These are phyloP conservation scores for Boeremia lycopersici DNA, from an alignment of 2,329 filamentous ascomycete species.

Conservation along the genomic window DNA sequence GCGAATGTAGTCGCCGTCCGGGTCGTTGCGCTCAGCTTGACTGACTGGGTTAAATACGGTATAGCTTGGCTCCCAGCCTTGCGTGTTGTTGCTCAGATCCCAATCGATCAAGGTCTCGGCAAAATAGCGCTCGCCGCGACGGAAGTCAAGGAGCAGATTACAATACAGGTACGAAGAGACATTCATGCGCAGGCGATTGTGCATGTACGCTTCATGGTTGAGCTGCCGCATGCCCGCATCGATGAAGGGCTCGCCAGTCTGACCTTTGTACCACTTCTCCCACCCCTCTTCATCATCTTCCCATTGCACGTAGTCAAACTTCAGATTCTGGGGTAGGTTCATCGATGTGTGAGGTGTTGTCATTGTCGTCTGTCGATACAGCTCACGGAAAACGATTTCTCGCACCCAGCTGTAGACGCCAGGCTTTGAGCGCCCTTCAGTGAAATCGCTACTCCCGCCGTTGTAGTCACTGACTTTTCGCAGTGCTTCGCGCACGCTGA, in stretches of 20 bases:
- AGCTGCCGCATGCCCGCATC: constrained; percentile 60
- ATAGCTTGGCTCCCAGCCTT: constrained; percentile 59
- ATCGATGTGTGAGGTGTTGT: constrained; percentile 56
- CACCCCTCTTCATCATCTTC: constrained; percentile 58
- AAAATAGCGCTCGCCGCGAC: constrained; percentile 58
- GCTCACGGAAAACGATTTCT: constrained; percentile 58
- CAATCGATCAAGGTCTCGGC: constrained; percentile 57
- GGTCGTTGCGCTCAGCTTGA: constrained; percentile 49
- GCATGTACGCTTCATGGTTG: constrained; percentile 58
- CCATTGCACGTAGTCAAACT: constrained; percentile 59
- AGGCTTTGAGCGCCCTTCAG: constrained; percentile 41
- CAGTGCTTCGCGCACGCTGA: constrained; percentile 55
- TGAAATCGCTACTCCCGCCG: constrained; percentile 52
- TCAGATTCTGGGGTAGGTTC: constrained; percentile 59
- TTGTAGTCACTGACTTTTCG: constrained; percentile 51
- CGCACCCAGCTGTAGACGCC: constrained; percentile 56
- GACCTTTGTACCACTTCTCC: constrained; percentile 56
- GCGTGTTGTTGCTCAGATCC: constrained; percentile 58
- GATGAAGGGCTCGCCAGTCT: constrained; percentile 56
- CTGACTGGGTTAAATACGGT: constrained; percentile 55
- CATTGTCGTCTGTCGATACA: constrained; percentile 57
- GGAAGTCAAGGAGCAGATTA: constrained; percentile 58
- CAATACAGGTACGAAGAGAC: constrained; percentile 55
- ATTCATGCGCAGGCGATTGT: constrained; percentile 60
- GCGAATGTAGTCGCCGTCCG: constrained; percentile 47